Conservation (phyloP, 108 stramenopile genomes). For the Mediolabrus comicus region DNA sequence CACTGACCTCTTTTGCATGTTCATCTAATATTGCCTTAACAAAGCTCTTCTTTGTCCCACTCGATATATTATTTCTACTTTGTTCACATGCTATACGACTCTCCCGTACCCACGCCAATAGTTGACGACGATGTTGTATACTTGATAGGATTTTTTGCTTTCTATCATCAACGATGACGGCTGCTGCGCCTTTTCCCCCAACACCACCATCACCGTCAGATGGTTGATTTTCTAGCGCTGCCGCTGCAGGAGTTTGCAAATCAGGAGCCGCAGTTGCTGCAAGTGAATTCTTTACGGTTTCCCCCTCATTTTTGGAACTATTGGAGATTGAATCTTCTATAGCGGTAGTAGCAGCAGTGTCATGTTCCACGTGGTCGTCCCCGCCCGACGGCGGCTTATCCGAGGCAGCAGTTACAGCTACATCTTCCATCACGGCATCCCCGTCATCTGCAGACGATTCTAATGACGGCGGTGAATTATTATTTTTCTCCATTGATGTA, state of each 20-base stretch:
- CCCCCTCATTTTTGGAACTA: neutral
- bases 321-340: neutral
- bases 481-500: neutral
- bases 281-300: neutral
- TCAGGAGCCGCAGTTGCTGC: neutral
- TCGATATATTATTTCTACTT: neutral
- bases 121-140: conserved; percentile 19
- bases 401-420: neutral
- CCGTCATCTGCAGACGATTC: neutral
- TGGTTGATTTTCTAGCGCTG: too few relatives aligned
- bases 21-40: conserved; percentile 2
- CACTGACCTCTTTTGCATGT: neutral
- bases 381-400: neutral
- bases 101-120: conserved; percentile 14
- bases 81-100: conserved; percentile 10
- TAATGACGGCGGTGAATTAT: neutral
- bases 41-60: conserved; percentile 1
- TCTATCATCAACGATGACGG: neutral
- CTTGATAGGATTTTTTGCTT: conserved; percentile 6
- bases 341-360: neutral
- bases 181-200: neutral
- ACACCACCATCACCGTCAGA: neutral
- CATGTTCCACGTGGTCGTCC: neutral
- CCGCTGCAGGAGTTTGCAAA: neutral
- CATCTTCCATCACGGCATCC: neutral